Evolutionary conservation across 768 basidiomycete species (phyloP).

Genomic region (Phlegmacium glaucopus): DNA sequence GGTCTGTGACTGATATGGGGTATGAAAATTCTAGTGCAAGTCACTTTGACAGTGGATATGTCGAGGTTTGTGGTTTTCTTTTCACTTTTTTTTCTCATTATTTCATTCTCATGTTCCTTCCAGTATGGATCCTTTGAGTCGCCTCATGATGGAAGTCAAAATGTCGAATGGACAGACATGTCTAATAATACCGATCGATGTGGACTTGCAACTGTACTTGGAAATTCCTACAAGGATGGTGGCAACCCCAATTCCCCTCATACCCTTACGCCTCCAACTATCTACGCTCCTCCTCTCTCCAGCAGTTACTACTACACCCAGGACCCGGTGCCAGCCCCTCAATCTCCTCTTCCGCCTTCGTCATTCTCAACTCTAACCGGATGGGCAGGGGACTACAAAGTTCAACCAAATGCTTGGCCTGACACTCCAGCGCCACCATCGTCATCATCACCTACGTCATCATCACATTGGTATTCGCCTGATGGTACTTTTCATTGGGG

Average conservation of each 20-base stretch:
- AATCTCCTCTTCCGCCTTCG: slow-evolving; percentile 20
- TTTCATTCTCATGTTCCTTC: slow-evolving; percentile 2
- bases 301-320: slow-evolving; percentile 11
- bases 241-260: slow-evolving; percentile 11
- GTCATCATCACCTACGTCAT: slow-evolving; percentile 6
- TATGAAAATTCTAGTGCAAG: slow-evolving; percentile 18
- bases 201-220: slow-evolving; percentile 21
- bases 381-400: slow-evolving; percentile 33
- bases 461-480: slow-evolving; percentile 13
- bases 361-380: slow-evolving; percentile 35
- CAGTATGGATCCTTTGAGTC: slow-evolving; percentile 18
- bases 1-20: slow-evolving; percentile 21
- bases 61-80: slow-evolving; percentile 19
- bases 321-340: slow-evolving; percentile 6
- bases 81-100: slow-evolving; percentile 2
- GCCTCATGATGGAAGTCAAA: slow-evolving; percentile 15
- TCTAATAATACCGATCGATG: slow-evolving; percentile 15
- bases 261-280: slow-evolving; percentile 16
- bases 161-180: slow-evolving; percentile 20
- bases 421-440: background rate
- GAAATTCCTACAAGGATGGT: slow-evolving; percentile 25
- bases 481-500: slow-evolving; percentile 12
- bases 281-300: slow-evolving; percentile 12
- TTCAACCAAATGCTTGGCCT: slow-evolving; percentile 4
- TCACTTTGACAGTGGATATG: slow-evolving; percentile 20